These are phyloP conservation scores for Kuraishia piskuri DNA, from an alignment of 805 yeast species.

Conservation along the genomic window DNA sequence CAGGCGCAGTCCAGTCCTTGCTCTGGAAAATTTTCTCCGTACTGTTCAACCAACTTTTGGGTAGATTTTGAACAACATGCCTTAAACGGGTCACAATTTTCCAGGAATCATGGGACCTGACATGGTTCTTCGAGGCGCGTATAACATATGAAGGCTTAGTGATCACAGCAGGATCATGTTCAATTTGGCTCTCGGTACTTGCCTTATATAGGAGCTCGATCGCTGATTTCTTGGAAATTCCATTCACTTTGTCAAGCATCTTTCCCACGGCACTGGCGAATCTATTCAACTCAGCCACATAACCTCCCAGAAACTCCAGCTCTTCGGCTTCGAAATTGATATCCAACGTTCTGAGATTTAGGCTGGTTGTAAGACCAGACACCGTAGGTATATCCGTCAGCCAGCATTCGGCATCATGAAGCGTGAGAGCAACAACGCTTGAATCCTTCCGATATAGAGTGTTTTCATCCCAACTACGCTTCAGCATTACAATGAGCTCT, in stretches of 20 bases:
- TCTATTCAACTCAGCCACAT: constrained; percentile 1
- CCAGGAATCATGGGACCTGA: constrained; percentile 83
- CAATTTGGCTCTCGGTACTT: constrained; percentile 40
- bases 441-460: background rate
- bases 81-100: constrained; percentile 71
- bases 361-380: constrained; percentile 4
- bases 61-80: constrained; percentile 57
- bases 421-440: constrained; percentile 1
- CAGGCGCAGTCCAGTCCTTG: constrained; percentile 35
- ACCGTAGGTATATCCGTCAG: constrained; percentile 8
- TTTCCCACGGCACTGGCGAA: background rate
- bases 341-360: constrained; percentile 5
- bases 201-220: constrained; percentile 33
- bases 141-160: constrained; percentile 83
- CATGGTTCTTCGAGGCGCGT: constrained; percentile 63
- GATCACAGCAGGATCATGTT: constrained; percentile 82
- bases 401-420: constrained; percentile 28
- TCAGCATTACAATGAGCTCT: constrained; percentile 2
- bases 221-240: constrained; percentile 12
- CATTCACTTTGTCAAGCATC: constrained; percentile 4
- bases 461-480: background rate
- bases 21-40: constrained; percentile 23
- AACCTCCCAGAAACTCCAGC: constrained; percentile 17
- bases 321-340: constrained; percentile 8
- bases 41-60: constrained; percentile 37